Conservation (phyloP, 768 basidiomycete genomes). For the Amyloporia xantha region DNA sequence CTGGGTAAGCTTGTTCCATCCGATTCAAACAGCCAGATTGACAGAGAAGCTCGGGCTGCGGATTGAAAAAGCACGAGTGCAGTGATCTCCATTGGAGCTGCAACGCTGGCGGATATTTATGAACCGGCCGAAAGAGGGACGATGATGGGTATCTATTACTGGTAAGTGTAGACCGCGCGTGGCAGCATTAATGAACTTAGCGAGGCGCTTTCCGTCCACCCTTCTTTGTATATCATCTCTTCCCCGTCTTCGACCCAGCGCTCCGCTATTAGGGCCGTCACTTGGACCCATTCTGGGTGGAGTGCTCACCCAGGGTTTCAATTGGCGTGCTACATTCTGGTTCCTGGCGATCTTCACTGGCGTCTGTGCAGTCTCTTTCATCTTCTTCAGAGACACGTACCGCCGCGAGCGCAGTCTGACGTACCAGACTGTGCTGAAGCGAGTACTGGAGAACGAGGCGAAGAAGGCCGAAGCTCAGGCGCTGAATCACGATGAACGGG, state of each 20-base stretch:
- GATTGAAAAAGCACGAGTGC: conserved; percentile 45
- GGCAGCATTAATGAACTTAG: too few relatives aligned
- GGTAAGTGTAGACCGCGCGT: conserved; percentile 9
- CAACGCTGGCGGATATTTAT: conserved; percentile 73
- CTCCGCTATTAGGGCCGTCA: conserved; percentile 68
- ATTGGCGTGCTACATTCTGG: conserved; percentile 82
- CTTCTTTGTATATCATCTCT: neutral
- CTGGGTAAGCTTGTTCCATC: conserved; percentile 37
- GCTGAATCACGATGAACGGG: neutral
- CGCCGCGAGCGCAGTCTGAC: conserved; percentile 73
- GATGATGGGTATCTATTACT: conserved; percentile 74
- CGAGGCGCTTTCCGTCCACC: too few relatives aligned
- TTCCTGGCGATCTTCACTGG: conserved; percentile 65
- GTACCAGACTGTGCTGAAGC: conserved; percentile 62
- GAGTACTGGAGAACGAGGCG: conserved; percentile 24
- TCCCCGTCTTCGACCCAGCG: too few relatives aligned
- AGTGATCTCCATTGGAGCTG: conserved; percentile 66
- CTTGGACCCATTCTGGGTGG: conserved; percentile 72
- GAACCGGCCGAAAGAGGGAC: conserved; percentile 69
- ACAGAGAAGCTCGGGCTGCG: neutral
- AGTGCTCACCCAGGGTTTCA: conserved; percentile 53
- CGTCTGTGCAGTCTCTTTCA: conserved; percentile 45
- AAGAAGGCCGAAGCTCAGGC: conserved; percentile 16
- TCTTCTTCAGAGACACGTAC: conserved; percentile 79
- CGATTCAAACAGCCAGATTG: neutral